Conservation (phyloP, 192 early-diverging fungal species). For the Geosiphon pyriformis region DNA sequence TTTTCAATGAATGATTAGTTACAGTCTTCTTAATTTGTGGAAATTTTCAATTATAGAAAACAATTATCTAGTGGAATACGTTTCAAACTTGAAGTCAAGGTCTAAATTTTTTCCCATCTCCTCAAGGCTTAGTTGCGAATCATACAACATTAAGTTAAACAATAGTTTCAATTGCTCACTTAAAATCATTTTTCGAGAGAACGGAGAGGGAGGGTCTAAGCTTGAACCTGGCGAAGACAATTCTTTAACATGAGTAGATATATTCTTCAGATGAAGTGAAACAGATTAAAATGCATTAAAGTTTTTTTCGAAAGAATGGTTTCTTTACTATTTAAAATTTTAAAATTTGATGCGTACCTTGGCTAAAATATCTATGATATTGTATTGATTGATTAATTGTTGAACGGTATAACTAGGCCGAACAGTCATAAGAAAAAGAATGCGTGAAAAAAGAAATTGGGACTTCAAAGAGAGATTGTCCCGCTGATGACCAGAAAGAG, state of each 20-base stretch:
- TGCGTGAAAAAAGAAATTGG: slow-evolving; percentile 56
- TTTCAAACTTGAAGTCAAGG: background rate
- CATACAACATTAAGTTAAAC: slow-evolving; percentile 46
- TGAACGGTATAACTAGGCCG: slow-evolving; percentile 34
- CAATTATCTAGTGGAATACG: background rate
- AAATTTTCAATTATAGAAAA: background rate
- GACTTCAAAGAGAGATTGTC: slow-evolving; percentile 40
- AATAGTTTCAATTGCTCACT: slow-evolving; percentile 52
- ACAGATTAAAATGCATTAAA: background rate
- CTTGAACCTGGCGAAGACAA: background rate
- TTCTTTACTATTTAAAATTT: background rate
- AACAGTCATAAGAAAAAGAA: slow-evolving; percentile 66
- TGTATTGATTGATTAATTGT: slow-evolving; percentile 34
- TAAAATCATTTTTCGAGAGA: slow-evolving; percentile 38
- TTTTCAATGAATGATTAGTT: background rate
- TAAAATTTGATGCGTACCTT: slow-evolving; percentile 29
- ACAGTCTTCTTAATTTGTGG: background rate
- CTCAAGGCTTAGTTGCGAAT: slow-evolving; percentile 26
- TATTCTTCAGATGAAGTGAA: background rate
- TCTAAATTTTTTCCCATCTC: slow-evolving; percentile 18
- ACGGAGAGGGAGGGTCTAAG: slow-evolving; percentile 14
- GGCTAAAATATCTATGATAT: slow-evolving; percentile 32
- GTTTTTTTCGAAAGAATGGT: background rate
- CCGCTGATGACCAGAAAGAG: slow-evolving; percentile 11
- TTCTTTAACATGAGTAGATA: slow-evolving; percentile 9